A percentile compares a stretch with the other conserved stretches of the same genome.
Conservation (phyloP, 176 grass and related monocot genomes). For the Ampelocalamus luodianensis region DNA sequence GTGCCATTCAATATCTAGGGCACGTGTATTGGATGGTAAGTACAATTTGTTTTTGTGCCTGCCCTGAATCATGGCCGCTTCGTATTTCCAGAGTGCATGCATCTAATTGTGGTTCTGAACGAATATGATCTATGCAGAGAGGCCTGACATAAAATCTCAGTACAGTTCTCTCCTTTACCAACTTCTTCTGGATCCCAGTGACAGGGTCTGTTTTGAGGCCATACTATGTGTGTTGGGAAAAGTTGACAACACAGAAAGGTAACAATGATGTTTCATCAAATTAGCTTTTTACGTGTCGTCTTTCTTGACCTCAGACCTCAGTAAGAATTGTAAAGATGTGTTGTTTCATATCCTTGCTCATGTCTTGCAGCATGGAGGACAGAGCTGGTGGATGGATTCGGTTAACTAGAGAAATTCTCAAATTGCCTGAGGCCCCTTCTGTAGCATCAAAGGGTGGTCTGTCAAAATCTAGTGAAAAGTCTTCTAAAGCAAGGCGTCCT, state of each 20-base stretch:
- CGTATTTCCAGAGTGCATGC: conserved; percentile 23
- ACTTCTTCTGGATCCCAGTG: conserved; percentile 97
- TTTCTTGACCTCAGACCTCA: conserved; percentile 8
- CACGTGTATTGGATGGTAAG: conserved; percentile 87
- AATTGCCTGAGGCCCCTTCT: conserved; percentile 96
- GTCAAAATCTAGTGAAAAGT: conserved; percentile 82
- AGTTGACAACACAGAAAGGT: conserved; percentile 96
- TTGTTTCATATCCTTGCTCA: conserved; percentile 23
- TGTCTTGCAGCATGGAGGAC: conserved; percentile 78
- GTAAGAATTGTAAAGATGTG: conserved; percentile 6
- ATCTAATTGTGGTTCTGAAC: conserved; percentile 39
- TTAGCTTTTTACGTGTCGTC: conserved; percentile 9
- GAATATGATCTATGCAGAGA: conserved; percentile 75
- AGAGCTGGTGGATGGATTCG: conserved; percentile 97
- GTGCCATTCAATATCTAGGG: conserved; percentile 91
- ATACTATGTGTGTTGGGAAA: conserved; percentile 97
- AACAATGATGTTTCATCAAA: conserved; percentile 13
- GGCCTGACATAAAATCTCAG: conserved; percentile 88
- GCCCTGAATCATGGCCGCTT: conserved; percentile 26
- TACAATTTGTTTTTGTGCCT: conserved; percentile 40
- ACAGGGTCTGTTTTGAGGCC: conserved; percentile 99
- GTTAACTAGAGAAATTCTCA: conserved; percentile 97
- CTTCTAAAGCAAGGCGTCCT: conserved; percentile 88
- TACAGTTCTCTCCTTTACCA: conserved; percentile 98
- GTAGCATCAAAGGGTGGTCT: conserved; percentile 69